Base-by-base conservation (phyloP, 345 rosid genomes). In the Salix viminalis region DNA sequence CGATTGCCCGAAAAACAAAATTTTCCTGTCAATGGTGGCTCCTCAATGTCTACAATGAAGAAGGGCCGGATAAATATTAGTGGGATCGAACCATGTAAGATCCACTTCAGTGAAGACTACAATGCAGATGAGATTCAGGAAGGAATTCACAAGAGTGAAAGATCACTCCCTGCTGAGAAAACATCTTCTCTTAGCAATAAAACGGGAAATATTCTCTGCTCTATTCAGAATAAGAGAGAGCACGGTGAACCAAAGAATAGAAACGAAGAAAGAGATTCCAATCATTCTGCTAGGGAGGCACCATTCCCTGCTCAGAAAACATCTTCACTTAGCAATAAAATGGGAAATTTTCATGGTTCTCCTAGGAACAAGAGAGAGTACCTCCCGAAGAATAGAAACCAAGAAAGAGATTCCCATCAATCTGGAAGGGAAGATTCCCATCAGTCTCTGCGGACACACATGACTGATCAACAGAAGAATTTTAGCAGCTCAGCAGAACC, bases 71-170 rank as follows among this genome's bases (percentile, higher is more conserved):
- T 65, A 77, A 91, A 81, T 62, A 76, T 48, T 67, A 71, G 86
- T 78, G 77, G 75, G 68, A 72, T 79, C 48, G 72, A 77, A 69
- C 89, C 92, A 56, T 87, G 77, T 52, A 87, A 84, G 85, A 84
- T 69, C 75, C 67, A 71, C 79, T 75, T 84, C 70, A 68, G 76
- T 68, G 81, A 79, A 75, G 87, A 82, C 70, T 82, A 73, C 62
- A 80, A 81, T 62, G 79, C 80, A 72, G 83, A 73, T 78, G 80
- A 81, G 80, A 79, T 72, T 84, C 87, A 34, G 75, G 82, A 34
- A 82, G 84, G 78, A 77, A 70, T 76, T 44, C 39, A 76, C 72
- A 85, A 83, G 78, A 81, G 77, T 69, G 85, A 81, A 79, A 79
- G 65, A 71, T 75, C 84, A 54, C 64, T 66, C n/a, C 81, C 79